Evolutionary conservation across 345 rosid species (phyloP).

Genomic region (Lepidium aucheri): DNA sequence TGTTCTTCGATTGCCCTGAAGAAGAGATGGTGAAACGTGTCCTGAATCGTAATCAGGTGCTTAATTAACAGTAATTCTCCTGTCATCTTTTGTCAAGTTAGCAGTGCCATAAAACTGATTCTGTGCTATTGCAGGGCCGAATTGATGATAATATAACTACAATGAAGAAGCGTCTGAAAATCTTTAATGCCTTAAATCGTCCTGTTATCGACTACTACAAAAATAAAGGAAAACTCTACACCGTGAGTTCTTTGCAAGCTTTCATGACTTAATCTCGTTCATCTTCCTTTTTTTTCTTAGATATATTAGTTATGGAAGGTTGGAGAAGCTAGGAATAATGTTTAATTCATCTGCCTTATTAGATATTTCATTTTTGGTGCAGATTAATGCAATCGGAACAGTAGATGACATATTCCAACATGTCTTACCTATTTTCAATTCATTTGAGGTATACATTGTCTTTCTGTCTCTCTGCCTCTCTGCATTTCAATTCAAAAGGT

Average conservation of each 20-base stretch:
- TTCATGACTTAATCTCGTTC: not conserved
- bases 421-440: slow-evolving; percentile 53
- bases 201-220: slow-evolving; percentile 72
- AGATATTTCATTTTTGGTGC: slow-evolving; percentile 17
- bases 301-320: not conserved
- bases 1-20: slow-evolving; percentile 70
- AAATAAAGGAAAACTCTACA: slow-evolving; percentile 68
- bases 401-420: slow-evolving; percentile 79
- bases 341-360: not conserved
- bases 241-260: slow-evolving; percentile 28
- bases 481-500: not conserved
- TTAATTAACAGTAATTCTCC: not conserved
- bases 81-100: not conserved
- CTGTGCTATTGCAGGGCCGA: slow-evolving; percentile 49
- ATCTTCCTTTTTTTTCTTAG: not conserved
- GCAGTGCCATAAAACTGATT: not conserved
- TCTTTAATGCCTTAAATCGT: slow-evolving; percentile 49
- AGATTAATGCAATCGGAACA: slow-evolving; percentile 83
- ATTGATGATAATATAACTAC: slow-evolving; percentile 72
- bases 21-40: slow-evolving; percentile 73
- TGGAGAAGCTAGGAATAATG: not conserved
- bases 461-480: no score
- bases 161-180: slow-evolving; percentile 51
- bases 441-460: slow-evolving; percentile 38
- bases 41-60: slow-evolving; percentile 67